Percentiles rank a stretch among this genome's conserved stretches.
These are phyloP conservation scores for Trichoderma koningii DNA, from an alignment of 2,329 filamentous ascomycete genomes.

Conservation along the genomic window DNA sequence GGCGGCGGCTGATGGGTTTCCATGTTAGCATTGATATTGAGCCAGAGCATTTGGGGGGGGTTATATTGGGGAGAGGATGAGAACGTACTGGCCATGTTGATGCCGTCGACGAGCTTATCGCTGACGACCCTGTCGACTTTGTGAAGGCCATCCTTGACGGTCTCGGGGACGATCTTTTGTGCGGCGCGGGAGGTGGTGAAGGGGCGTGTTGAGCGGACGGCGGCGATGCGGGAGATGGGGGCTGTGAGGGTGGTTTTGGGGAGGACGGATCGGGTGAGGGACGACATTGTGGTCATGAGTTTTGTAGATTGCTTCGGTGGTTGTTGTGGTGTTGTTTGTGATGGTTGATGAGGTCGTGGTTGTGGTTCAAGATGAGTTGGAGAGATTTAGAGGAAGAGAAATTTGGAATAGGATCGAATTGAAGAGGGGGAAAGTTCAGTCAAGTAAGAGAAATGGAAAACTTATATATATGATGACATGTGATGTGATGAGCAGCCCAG, in stretches of 20 bases:
- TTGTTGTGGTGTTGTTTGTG: no score
- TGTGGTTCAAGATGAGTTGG: no score
- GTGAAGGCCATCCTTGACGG: conserved; percentile 62
- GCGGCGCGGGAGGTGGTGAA: conserved; percentile 52
- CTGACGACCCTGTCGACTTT: conserved; percentile 60
- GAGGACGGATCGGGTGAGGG: conserved; percentile 23
- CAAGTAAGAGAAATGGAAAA: neutral
- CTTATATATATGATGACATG: neutral
- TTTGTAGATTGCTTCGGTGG: no score
- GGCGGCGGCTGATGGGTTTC: conserved; percentile 40
- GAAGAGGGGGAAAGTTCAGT: no score
- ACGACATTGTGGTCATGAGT: no score
- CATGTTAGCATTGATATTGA: no score
- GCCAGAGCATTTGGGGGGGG: no score
- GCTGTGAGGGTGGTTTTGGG: conserved; percentile 26
- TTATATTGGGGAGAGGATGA: no score
- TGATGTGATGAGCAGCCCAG: neutral
- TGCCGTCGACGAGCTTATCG: conserved; percentile 63
- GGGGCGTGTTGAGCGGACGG: conserved; percentile 47
- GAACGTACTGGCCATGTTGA: conserved; percentile 60
- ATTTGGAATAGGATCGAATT: no score
- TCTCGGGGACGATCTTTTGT: conserved; percentile 54
- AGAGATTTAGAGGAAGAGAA: no score
- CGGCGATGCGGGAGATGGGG: conserved; percentile 43
- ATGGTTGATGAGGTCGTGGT: no score